Conservation (phyloP, 2,329 filamentous ascomycete species). For the Paraphoma sp. region DNA sequence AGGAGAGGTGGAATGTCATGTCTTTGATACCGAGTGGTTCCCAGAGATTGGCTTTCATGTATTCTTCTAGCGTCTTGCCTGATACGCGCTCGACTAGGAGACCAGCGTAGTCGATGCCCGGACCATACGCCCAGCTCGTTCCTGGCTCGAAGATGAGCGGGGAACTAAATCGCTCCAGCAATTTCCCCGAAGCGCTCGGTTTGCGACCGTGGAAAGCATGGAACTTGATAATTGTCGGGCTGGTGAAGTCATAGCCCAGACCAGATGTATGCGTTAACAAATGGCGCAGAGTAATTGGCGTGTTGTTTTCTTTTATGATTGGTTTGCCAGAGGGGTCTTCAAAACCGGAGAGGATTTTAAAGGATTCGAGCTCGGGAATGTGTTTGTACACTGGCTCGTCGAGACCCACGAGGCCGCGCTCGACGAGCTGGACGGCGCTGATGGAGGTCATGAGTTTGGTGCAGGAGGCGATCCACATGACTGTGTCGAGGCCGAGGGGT, state of each 20-base stretch:
- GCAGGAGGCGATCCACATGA: constrained; percentile 49
- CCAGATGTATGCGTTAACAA: constrained; percentile 61
- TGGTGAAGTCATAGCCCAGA: constrained; percentile 52
- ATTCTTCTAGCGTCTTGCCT: constrained; percentile 61
- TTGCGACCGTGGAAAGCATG: constrained; percentile 22
- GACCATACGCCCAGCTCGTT: constrained; percentile 59
- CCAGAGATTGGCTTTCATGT: constrained; percentile 63
- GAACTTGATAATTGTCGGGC: constrained; percentile 53
- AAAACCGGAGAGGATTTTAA: constrained; percentile 34
- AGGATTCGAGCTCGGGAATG: constrained; percentile 41
- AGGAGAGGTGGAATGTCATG: constrained; percentile 60
- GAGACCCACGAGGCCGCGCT: constrained; percentile 38
- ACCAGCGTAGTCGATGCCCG: constrained; percentile 57
- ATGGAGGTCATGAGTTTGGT: constrained; percentile 49
- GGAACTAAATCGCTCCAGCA: constrained; percentile 51
- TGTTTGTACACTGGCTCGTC: constrained; percentile 41
- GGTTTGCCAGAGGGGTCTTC: constrained; percentile 27
- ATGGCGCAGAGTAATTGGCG: constrained; percentile 40
- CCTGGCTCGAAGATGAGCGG: constrained; percentile 53
- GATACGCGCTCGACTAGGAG: constrained; percentile 53
- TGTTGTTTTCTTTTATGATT: constrained; percentile 28
- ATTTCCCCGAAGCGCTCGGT: constrained; percentile 47
- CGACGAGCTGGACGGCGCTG: constrained; percentile 43
- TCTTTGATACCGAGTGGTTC: constrained; percentile 55
- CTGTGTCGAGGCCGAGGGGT: constrained; percentile 29